Conservation (phyloP, 345 rosid genomes). For the Syzygium aromaticum region DNA sequence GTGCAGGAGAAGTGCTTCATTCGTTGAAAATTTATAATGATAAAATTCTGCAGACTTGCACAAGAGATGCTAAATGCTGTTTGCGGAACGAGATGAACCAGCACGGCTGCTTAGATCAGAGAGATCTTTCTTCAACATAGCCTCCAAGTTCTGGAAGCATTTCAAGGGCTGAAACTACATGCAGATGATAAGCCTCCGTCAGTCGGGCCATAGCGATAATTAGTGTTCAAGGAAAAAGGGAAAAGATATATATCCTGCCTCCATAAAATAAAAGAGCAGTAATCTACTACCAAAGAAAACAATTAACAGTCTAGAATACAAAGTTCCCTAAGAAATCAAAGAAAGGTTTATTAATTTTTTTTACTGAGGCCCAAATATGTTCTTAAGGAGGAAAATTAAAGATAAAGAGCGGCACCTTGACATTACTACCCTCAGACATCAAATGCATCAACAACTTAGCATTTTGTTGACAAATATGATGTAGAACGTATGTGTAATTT, state of each 20-base stretch:
- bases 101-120: slow-evolving; percentile 38
- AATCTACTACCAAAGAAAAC: neutral
- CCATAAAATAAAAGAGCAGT: neutral
- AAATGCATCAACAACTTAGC: neutral
- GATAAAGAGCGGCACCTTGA: neutral
- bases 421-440: neutral
- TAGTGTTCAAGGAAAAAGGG: neutral
- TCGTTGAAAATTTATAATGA: neutral
- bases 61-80: slow-evolving; percentile 5
- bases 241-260: neutral
- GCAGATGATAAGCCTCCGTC: neutral
- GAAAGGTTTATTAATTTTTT: neutral
- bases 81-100: slow-evolving; percentile 48
- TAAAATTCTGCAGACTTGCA: neutral
- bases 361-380: neutral
- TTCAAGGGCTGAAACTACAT: slow-evolving; percentile 31
- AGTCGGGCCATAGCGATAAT: neutral
- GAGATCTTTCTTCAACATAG: slow-evolving; percentile 53
- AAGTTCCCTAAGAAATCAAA: neutral
- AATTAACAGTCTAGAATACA: neutral
- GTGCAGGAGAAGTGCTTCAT: neutral
- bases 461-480: neutral
- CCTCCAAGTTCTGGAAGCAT: slow-evolving; percentile 67
- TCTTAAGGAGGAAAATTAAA: neutral
- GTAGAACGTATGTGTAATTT: neutral